Conservation (phyloP, 2,329 filamentous ascomycete genomes). For the Boeremia lycopersici region DNA sequence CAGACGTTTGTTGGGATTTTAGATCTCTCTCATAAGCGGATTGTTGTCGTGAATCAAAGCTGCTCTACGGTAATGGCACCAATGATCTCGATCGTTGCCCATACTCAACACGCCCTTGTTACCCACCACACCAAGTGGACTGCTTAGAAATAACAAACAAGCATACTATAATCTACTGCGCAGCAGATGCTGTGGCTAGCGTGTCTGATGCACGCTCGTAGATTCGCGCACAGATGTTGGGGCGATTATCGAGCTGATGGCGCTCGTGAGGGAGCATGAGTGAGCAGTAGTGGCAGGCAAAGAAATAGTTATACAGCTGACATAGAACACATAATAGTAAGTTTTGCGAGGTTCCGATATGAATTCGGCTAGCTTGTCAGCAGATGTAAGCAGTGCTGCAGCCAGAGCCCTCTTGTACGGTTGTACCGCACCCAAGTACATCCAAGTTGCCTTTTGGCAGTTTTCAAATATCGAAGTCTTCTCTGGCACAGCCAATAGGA, state of each 20-base stretch:
- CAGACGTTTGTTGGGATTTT: neutral
- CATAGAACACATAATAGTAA: neutral
- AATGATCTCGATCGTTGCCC: constrained; percentile 1
- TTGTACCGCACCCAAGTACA: no score
- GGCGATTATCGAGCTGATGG: neutral
- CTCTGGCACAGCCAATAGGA: no score
- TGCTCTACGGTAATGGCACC: neutral
- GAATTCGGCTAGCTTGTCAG: neutral
- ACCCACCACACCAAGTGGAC: neutral
- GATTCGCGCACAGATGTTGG: neutral
- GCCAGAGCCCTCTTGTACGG: neutral
- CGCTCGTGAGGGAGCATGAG: neutral
- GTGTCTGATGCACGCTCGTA: neutral
- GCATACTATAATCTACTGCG: neutral
- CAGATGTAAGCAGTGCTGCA: constrained; percentile 2
- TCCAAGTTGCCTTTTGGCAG: no score
- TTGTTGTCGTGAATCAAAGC: neutral
- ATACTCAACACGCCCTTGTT: neutral
- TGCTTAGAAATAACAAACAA: constrained; percentile 3
- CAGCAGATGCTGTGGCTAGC: neutral
- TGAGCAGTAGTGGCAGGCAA: neutral
- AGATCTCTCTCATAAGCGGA: neutral
- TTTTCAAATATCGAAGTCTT: no score
- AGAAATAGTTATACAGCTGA: neutral
- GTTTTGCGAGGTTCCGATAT: neutral